Conservation (phyloP, 345 rosid species). For the Stellera chamaejasme region DNA sequence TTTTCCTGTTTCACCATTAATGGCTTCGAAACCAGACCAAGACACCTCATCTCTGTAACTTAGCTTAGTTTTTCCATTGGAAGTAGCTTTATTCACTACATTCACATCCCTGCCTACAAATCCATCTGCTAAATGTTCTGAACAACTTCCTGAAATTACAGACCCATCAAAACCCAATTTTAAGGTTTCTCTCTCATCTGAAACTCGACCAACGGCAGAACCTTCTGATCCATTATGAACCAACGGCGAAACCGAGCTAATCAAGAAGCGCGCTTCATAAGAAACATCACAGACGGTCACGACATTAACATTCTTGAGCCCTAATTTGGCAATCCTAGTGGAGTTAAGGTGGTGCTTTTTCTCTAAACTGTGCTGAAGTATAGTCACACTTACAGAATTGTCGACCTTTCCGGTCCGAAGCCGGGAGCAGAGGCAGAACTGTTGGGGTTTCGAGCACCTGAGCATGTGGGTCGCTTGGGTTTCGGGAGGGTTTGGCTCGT, state of each 20-base stretch:
- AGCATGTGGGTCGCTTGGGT: slow-evolving; percentile 59
- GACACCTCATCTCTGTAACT: not conserved
- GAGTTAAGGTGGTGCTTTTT: slow-evolving; percentile 76
- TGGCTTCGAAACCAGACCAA: not conserved
- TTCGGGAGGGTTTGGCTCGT: slow-evolving; percentile 11
- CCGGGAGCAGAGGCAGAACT: slow-evolving; percentile 60
- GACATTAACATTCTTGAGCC: slow-evolving; percentile 49
- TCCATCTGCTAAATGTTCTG: not conserved
- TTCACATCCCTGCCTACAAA: slow-evolving; percentile 1
- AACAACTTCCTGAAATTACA: not conserved
- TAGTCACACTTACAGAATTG: slow-evolving; percentile 57
- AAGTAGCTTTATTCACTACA: slow-evolving; percentile 1
- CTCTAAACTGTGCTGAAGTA: slow-evolving; percentile 79
- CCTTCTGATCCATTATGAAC: slow-evolving; percentile 12
- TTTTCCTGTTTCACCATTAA: slow-evolving; percentile 5
- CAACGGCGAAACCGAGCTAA: slow-evolving; percentile 24
- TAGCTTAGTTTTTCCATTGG: not conserved
- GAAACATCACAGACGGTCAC: slow-evolving; percentile 55
- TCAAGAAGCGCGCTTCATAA: slow-evolving; percentile 40
- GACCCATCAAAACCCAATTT: slow-evolving; percentile 13
- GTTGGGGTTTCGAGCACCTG: slow-evolving; percentile 53
- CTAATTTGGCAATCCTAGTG: slow-evolving; percentile 60
- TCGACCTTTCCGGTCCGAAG: slow-evolving; percentile 39
- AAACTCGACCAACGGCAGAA: slow-evolving; percentile 13
- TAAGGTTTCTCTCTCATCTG: slow-evolving; percentile 4